These are phyloP conservation scores for Ganoderma lingzhi DNA, from an alignment of 1,284 basidiomycete species.

Conservation along the genomic window DNA sequence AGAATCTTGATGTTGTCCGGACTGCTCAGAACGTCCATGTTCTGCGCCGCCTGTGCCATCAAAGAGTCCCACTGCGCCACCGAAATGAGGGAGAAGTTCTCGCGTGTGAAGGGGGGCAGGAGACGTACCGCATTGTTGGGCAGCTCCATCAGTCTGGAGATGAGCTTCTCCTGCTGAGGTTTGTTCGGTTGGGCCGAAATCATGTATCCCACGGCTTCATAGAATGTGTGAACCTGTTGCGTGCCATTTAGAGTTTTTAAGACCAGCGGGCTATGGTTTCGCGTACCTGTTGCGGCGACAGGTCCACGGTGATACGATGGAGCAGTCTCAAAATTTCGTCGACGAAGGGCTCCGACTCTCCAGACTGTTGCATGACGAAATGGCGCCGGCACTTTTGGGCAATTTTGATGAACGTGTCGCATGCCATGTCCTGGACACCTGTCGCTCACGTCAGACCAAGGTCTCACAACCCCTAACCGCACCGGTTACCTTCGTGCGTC, in stretches of 20 bases:
- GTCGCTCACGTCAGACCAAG: slow-evolving; percentile 24
- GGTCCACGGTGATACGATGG: slow-evolving; percentile 94
- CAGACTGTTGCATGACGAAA: slow-evolving; percentile 98
- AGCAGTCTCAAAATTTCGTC: slow-evolving; percentile 96
- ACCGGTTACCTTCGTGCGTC: slow-evolving; percentile 87
- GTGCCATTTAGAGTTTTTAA: background rate
- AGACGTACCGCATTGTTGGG: slow-evolving; percentile 91
- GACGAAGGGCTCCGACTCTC: slow-evolving; percentile 97
- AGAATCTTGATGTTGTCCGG: slow-evolving; percentile 97
- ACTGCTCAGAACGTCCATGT: slow-evolving; percentile 91
- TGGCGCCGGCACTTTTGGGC: slow-evolving; percentile 98
- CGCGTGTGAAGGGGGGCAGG: background rate
- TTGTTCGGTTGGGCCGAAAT: slow-evolving; percentile 99
- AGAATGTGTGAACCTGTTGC: slow-evolving; percentile 90
- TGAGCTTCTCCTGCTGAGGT: slow-evolving; percentile 95
- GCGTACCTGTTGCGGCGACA: slow-evolving; percentile 90
- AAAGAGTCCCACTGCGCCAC: slow-evolving; percentile 89
- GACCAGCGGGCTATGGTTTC: slow-evolving; percentile 3
- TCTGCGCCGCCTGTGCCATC: slow-evolving; percentile 96
- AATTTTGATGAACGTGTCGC: slow-evolving; percentile 99
- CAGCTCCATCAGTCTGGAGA: slow-evolving; percentile 95
- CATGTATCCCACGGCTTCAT: slow-evolving; percentile 99
- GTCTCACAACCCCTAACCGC: slow-evolving; percentile 17
- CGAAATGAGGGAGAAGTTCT: slow-evolving; percentile 2
- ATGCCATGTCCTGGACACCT: slow-evolving; percentile 99